Percentiles rank a stretch among this genome's conserved stretches.
phyloP scores from a whole-genome alignment of 1,139 yeast species.

The Candida anutae region DNA sequence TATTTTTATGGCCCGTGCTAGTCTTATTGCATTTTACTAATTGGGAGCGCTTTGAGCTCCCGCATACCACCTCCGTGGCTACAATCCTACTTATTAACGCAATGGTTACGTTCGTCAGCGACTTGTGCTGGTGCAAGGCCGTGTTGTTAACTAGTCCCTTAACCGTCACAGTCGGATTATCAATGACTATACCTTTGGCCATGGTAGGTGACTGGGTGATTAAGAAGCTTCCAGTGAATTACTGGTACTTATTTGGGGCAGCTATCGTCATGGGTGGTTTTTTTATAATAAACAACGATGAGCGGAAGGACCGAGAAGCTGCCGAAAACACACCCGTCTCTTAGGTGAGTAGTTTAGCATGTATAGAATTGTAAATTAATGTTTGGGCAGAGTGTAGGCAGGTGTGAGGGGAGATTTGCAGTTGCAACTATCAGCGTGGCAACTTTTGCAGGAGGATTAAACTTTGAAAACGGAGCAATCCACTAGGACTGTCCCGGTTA shows the following conservation, averaged over 20 bases:
- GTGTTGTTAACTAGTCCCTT: constrained; percentile 88
- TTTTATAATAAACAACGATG: constrained; percentile 73
- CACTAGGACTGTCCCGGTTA: too few species aligned
- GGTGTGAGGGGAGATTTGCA: too few species aligned
- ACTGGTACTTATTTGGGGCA: constrained; percentile 73
- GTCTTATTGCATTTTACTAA: constrained; percentile 54
- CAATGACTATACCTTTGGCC: constrained; percentile 90
- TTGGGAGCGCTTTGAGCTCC: constrained; percentile 65
- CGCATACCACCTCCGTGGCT: constrained; percentile 47
- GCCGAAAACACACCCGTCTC: too few species aligned
- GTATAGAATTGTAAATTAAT: too few species aligned
- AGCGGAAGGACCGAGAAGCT: constrained; percentile 62
- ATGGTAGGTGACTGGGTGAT: constrained; percentile 83
- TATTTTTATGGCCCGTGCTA: constrained; percentile 80
- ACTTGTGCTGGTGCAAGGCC: constrained; percentile 93
- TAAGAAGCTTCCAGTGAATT: constrained; percentile 53
- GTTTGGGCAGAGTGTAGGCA: too few species aligned
- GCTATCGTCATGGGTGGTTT: constrained; percentile 72
- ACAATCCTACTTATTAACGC: constrained; percentile 57
- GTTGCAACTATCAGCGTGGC: too few species aligned
- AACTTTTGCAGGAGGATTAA: too few species aligned
- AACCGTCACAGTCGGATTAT: constrained; percentile 90
- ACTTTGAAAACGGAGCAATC: too few species aligned
- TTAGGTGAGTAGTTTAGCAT: too few species aligned
- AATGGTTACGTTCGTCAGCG: constrained; percentile 73